Conservation (phyloP, 2,329 filamentous ascomycete species). For the Xylariales sp. region DNA sequence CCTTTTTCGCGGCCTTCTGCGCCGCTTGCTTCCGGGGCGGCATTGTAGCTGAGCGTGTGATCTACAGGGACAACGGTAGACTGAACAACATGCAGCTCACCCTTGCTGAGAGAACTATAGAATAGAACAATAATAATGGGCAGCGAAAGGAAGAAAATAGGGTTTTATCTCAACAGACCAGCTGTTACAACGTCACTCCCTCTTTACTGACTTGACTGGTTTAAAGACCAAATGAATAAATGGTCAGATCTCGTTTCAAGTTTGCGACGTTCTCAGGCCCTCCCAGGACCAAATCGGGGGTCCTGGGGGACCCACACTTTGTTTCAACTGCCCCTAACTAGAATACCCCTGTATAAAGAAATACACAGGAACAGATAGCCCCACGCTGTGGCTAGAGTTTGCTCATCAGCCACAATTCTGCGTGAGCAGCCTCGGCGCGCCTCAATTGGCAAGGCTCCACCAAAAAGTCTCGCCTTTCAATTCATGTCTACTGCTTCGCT, state of each 20-base stretch:
- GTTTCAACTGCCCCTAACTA: conserved; percentile 6
- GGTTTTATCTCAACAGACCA: conserved; percentile 22
- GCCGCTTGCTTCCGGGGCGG: conserved; percentile 21
- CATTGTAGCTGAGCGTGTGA: too few relatives aligned
- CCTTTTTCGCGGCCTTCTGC: conserved; percentile 15
- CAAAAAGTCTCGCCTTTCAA: too few relatives aligned
- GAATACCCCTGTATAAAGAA: too few relatives aligned
- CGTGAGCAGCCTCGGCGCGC: too few relatives aligned
- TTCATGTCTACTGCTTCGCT: not conserved
- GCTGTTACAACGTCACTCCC: conserved; percentile 20
- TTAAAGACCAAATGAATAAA: too few relatives aligned
- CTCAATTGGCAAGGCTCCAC: too few relatives aligned
- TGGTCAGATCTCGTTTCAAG: conserved; percentile 10
- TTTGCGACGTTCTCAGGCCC: conserved; percentile 5
- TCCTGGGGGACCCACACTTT: conserved; percentile 7
- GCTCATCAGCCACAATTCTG: too few relatives aligned
- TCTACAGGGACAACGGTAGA: conserved; percentile 1
- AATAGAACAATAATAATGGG: not conserved
- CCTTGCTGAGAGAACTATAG: not conserved
- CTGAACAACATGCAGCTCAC: not conserved
- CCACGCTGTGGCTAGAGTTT: not conserved
- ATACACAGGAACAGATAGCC: too few relatives aligned
- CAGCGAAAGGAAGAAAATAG: conserved; percentile 2
- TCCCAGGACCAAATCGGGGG: not conserved
- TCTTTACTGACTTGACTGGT: too few relatives aligned